A percentile compares a stretch with the other conserved stretches of the same genome.
Evolutionary conservation across 2,329 filamentous ascomycete genomes (phyloP).

Genomic region (Mycocentrospora acerina): DNA sequence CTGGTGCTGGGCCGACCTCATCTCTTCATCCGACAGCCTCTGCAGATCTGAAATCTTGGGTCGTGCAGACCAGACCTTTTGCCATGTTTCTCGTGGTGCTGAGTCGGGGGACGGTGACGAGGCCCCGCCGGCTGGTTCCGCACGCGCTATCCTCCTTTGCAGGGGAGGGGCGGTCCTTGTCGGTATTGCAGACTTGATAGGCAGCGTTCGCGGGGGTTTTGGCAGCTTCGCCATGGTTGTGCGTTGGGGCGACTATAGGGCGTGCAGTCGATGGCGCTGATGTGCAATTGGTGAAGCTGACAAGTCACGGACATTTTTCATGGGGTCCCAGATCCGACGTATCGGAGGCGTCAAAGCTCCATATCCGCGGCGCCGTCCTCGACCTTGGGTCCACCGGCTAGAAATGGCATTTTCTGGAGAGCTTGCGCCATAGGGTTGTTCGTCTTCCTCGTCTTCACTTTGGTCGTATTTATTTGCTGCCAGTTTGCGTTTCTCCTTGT

Average conservation of each 20-base stretch:
- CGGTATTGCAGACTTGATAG: conserved; percentile 22
- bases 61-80: conserved; percentile 27
- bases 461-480: not conserved
- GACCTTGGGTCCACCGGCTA: not conserved
- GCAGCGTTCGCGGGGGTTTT: conserved; percentile 25
- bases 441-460: too few relatives aligned
- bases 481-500: not conserved
- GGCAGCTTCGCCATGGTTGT: conserved; percentile 36
- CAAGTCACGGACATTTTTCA: conserved; percentile 17
- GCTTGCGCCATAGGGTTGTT: too few relatives aligned
- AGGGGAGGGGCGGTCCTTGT: conserved; percentile 18
- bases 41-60: conserved; percentile 27
- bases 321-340: conserved; percentile 11
- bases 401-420: too few relatives aligned
- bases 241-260: conserved; percentile 2
- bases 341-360: conserved; percentile 18
- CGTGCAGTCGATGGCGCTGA: too few relatives aligned
- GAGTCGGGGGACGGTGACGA: conserved; percentile 13
- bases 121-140: conserved; percentile 11
- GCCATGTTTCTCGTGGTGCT: conserved; percentile 18
- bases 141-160: conserved; percentile 16
- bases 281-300: conserved; percentile 18
- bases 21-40: conserved; percentile 30
- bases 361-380: too few relatives aligned
- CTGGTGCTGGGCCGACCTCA: conserved; percentile 25